Evolutionary conservation across 768 basidiomycete species (phyloP), one percentile per base, ranked within the genome.

Genomic region (Leccinum truebloodii): DNA sequence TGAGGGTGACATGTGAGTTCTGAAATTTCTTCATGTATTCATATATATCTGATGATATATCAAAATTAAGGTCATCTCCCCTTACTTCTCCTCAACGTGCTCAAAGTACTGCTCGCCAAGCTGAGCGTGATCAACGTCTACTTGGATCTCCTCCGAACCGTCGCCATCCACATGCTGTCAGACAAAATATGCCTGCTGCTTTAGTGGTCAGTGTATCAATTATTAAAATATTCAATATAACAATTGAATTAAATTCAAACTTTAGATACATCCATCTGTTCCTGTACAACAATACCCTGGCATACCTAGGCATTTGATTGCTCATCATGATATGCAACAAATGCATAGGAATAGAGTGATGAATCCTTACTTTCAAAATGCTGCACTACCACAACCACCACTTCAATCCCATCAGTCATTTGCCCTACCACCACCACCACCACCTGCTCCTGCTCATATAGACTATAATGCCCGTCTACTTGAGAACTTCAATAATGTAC

Each of bases 221-320:
- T 49, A 46, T 22, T 4, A 0, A 30, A 30, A 8, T 30, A 30
- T 30, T 30, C 13, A 48, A 49, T 20, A 18, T 13, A 46, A 28
- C 0, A 28, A 1, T 28, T 1, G 1, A 6, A 28, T 28, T 28
- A 28, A 28, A 28, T 28, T 28, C 1, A 14, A 7, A 9, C 24
- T 18, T 16, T 18, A 59, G 60, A 6, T 12, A 0, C 49, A 53
- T 58, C 51, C 56, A 34, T 34, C 56, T 58, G 57, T 61, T 18
- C 52, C 44, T 5, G 20, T 61, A 5, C 1, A 52, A 9, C 57
- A 61, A 49, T 61, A 59, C 53, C 28, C 60, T 59, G 52, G 24
- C 0, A 52, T 61, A 24, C 52, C 52, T 0, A 2, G 3, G 0
- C 16, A 59, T 54, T 16, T 12, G 14, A 59, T 61, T 59, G 57